phyloP scores from a whole-genome alignment of 805 yeast genomes.

The Brettanomyces bruxellensis region DNA sequence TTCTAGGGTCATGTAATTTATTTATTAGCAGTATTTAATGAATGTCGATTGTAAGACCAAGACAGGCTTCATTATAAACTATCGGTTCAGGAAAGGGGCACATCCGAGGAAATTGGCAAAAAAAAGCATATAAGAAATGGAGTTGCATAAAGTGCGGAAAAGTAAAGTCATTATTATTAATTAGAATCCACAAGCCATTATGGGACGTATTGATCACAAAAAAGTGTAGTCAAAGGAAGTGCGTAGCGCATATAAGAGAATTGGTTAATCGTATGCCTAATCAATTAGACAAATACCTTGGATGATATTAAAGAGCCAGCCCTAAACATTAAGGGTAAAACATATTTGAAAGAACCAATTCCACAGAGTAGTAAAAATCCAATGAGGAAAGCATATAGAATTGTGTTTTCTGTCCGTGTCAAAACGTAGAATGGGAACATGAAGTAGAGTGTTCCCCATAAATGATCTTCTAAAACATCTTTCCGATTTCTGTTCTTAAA shows the following conservation, averaged over 20 bases:
- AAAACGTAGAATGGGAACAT: constrained; percentile 2
- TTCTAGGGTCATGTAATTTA: no score
- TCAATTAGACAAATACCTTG: no score
- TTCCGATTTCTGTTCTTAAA: background rate
- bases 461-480: constrained; percentile 3
- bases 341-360: constrained; percentile 1
- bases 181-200: background rate
- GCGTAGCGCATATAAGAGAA: no score
- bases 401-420: constrained; percentile 3
- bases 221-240: no score
- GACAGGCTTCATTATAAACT: no score
- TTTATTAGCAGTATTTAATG: no score
- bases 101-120: no score
- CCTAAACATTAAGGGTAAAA: constrained; percentile 1
- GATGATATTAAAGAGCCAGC: background rate
- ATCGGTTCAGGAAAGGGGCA: no score
- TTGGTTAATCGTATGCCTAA: no score
- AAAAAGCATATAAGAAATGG: background rate
- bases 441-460: constrained; percentile 2
- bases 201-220: no score
- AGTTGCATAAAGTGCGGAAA: background rate
- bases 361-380: background rate
- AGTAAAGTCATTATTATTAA: background rate
- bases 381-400: background rate
- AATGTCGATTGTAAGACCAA: no score